Conservation (phyloP, 495 filamentous ascomycete genomes). For the Paragyromitra xinjiangensis region DNA sequence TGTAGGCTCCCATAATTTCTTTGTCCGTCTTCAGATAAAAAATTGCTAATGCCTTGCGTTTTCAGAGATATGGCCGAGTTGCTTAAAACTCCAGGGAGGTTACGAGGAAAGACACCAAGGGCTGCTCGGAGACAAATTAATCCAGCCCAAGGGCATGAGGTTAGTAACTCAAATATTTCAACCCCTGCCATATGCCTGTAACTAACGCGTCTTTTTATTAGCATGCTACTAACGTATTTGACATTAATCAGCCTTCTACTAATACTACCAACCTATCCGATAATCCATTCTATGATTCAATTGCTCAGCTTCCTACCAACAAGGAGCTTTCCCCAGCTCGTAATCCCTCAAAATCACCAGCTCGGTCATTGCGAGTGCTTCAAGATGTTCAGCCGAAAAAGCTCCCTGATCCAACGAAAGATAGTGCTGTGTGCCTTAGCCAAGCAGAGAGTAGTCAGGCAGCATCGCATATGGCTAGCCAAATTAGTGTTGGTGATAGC, state of each 20-base stretch:
- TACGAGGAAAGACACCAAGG: conserved; percentile 91
- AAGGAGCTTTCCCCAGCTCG: conserved; percentile 24
- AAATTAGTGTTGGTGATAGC: conserved; percentile 43
- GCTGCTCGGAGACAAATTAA: conserved; percentile 72
- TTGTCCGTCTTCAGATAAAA: neutral
- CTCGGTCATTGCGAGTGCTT: conserved; percentile 38
- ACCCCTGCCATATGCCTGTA: neutral
- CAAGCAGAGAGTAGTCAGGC: conserved; percentile 27
- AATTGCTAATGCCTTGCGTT: conserved; percentile 33
- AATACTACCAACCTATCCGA: conserved; percentile 58
- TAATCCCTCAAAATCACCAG: conserved; percentile 42
- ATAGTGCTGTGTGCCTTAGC: conserved; percentile 32
- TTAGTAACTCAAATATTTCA: conserved; percentile 19
- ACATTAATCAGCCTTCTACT: conserved; percentile 64
- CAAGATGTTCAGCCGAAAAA: conserved; percentile 41
- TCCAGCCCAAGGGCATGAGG: conserved; percentile 34
- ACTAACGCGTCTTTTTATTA: conserved; percentile 59
- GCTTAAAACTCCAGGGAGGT: conserved; percentile 94
- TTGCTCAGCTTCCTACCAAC: conserved; percentile 46
- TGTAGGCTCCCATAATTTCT: conserved; percentile 65
- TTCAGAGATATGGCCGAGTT: conserved; percentile 83
- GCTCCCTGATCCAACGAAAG: conserved; percentile 17
- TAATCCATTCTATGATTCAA: conserved; percentile 61
- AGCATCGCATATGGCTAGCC: conserved; percentile 1
- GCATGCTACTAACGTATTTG: conserved; percentile 86